Percentiles rank a stretch among this genome's conserved stretches.
Evolutionary conservation across 371 early-diverging fungal genomes (phyloP).

Genomic region (Actinomucor elegans): DNA sequence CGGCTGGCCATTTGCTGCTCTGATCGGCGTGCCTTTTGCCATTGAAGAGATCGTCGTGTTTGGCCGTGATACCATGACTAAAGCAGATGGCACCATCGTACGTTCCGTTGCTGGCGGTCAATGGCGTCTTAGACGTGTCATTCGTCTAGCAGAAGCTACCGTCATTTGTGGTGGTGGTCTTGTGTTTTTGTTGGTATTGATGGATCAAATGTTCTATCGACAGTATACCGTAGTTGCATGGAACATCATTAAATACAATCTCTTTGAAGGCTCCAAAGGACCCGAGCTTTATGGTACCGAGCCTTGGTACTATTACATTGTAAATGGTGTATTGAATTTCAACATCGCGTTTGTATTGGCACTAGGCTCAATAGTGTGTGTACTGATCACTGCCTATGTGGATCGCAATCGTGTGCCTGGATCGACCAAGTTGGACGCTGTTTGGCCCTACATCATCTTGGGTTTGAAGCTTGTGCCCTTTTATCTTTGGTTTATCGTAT

Average conservation of each 20-base stretch:
- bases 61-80: slow-evolving; percentile 35
- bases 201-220: slow-evolving; percentile 82
- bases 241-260: slow-evolving; percentile 91
- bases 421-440: slow-evolving; percentile 19
- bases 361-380: slow-evolving; percentile 57
- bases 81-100: slow-evolving; percentile 28
- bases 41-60: slow-evolving; percentile 70
- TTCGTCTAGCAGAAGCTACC: slow-evolving; percentile 39
- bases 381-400: slow-evolving; percentile 45
- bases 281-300: slow-evolving; percentile 92
- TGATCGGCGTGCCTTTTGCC: slow-evolving; percentile 76
- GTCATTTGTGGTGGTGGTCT: slow-evolving; percentile 20
- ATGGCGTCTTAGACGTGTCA: slow-evolving; percentile 47
- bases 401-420: slow-evolving; percentile 50
- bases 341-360: slow-evolving; percentile 78
- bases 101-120: slow-evolving; percentile 26
- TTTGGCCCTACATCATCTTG: slow-evolving; percentile 49
- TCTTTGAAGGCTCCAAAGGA: slow-evolving; percentile 75
- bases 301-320: slow-evolving; percentile 89
- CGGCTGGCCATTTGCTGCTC: slow-evolving; percentile 92
- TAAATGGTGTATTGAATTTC: slow-evolving; percentile 89
- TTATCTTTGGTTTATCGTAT: slow-evolving; percentile 76
- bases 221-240: slow-evolving; percentile 70
- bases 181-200: slow-evolving; percentile 57
- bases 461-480: slow-evolving; percentile 66